phyloP scores from a whole-genome alignment of 2,329 filamentous ascomycete species.

The Botrytis elliptica region DNA sequence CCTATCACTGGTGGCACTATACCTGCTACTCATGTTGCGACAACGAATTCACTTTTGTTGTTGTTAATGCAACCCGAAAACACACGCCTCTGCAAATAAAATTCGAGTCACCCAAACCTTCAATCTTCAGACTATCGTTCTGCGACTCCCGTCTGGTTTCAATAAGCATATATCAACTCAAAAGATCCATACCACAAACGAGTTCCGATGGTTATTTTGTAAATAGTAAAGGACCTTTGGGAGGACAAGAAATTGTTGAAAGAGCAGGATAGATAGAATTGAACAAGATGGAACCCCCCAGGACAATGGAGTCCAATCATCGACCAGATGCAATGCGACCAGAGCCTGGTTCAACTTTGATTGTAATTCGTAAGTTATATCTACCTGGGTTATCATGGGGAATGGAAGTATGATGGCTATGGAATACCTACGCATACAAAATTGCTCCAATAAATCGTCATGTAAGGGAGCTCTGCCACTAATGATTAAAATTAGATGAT shows the following conservation, averaged over 20 bases:
- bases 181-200: background rate
- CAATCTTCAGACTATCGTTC: background rate
- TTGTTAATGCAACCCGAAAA: conserved; percentile 14
- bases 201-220: conserved; percentile 13
- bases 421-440: conserved; percentile 14
- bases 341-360: conserved; percentile 63
- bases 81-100: background rate
- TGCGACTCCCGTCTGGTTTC: background rate
- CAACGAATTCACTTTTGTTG: conserved; percentile 19
- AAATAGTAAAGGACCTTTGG: background rate
- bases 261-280: conserved; percentile 22
- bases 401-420: background rate
- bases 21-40: conserved; percentile 18
- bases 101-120: background rate
- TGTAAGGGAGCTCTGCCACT: conserved; percentile 5
- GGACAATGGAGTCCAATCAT: conserved; percentile 42
- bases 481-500: conserved; percentile 61
- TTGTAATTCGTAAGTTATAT: conserved; percentile 72
- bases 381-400: background rate
- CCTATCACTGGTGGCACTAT: background rate
- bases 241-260: background rate
- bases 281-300: conserved; percentile 44
- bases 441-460: background rate
- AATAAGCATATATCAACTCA: background rate
- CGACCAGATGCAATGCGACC: conserved; percentile 44